Conservation (phyloP, 345 rosid species). For the Raphanus sativus region DNA sequence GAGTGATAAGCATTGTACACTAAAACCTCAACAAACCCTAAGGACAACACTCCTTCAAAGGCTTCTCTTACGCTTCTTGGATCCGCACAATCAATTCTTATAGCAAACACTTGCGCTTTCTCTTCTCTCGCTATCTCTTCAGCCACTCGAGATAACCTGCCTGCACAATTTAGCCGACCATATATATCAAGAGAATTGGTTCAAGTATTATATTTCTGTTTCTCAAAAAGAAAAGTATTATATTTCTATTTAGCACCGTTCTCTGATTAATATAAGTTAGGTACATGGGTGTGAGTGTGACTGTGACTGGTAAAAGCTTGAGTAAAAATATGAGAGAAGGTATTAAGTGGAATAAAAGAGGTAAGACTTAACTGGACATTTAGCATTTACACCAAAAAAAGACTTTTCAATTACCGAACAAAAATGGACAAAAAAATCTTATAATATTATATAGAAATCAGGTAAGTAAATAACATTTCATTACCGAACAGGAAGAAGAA, state of each 20-base stretch:
- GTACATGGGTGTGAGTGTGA: neutral
- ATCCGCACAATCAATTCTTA: slow-evolving; percentile 89
- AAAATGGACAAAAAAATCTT: neutral
- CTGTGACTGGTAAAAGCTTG: neutral
- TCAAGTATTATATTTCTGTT: neutral
- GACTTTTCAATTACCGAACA: neutral
- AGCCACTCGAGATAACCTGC: slow-evolving; percentile 72
- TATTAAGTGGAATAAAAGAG: neutral
- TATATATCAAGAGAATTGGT: neutral
- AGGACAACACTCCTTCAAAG: slow-evolving; percentile 92
- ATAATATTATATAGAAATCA: neutral
- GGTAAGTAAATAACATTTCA: neutral
- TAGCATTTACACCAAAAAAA: neutral
- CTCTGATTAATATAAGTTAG: neutral
- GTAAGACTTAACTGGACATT: neutral
- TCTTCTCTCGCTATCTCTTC: slow-evolving; percentile 97
- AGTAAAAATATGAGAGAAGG: neutral
- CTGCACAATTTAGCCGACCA: slow-evolving; percentile 36
- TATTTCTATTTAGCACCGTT: neutral
- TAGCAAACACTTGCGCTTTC: slow-evolving; percentile 90
- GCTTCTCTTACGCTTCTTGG: slow-evolving; percentile 84
- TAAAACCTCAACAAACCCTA: slow-evolving; percentile 86
- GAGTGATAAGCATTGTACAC: slow-evolving; percentile 83
- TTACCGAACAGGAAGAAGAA: neutral
- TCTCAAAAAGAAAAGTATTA: neutral